Conservation (phyloP, 352 stramenopile species). For the Pythium sp. region DNA sequence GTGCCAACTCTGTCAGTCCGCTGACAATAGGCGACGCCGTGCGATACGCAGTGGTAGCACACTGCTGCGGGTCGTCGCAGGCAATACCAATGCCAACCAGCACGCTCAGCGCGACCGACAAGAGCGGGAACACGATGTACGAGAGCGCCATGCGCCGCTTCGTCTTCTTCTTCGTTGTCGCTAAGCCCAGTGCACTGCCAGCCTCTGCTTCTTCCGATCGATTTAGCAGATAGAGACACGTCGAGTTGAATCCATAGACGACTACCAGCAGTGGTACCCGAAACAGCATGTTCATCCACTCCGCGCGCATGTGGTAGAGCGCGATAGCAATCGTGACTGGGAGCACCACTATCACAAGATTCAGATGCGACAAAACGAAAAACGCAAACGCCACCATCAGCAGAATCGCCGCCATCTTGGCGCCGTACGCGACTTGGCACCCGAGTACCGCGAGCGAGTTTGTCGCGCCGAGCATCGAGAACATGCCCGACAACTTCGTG, state of each 20-base stretch:
- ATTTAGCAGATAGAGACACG: slow-evolving; percentile 54
- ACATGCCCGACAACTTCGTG: slow-evolving; percentile 44
- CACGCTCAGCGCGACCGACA: slow-evolving; percentile 56
- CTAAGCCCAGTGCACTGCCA: not conserved
- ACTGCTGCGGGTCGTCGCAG: slow-evolving; percentile 67
- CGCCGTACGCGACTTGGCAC: slow-evolving; percentile 66
- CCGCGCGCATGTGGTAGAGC: slow-evolving; percentile 64
- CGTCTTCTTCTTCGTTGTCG: slow-evolving; percentile 14
- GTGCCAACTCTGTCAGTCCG: slow-evolving; percentile 30
- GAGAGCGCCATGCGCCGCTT: slow-evolving; percentile 41
- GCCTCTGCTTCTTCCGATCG: slow-evolving; percentile 16
- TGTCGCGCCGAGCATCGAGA: slow-evolving; percentile 53
- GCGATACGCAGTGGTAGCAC: slow-evolving; percentile 39
- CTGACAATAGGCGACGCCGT: slow-evolving; percentile 27
- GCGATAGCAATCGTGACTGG: slow-evolving; percentile 37
- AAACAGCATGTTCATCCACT: slow-evolving; percentile 84
- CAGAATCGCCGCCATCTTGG: slow-evolving; percentile 59
- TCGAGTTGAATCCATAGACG: slow-evolving; percentile 75
- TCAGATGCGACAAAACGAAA: slow-evolving; percentile 64
- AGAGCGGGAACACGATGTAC: slow-evolving; percentile 63
- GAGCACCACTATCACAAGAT: slow-evolving; percentile 54
- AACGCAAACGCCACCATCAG: slow-evolving; percentile 38
- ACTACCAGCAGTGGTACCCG: slow-evolving; percentile 59
- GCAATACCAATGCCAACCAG: slow-evolving; percentile 66
- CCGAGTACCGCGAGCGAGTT: slow-evolving; percentile 58